phyloP scores from a whole-genome alignment of 1,284 basidiomycete genomes.

The Ustilago loliicola region DNA sequence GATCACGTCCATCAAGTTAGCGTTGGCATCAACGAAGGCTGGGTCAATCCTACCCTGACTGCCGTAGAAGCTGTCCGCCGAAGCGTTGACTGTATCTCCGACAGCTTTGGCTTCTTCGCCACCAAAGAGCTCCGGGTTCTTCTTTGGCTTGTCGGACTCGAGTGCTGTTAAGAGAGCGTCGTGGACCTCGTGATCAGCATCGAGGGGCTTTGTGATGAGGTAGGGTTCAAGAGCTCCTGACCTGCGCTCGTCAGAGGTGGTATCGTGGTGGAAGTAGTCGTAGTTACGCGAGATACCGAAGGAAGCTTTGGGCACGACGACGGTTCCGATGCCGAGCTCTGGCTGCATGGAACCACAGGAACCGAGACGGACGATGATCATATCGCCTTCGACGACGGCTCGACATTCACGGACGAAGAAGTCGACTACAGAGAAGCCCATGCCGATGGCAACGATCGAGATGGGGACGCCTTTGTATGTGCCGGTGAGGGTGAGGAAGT shows the following conservation, averaged over 20 bases:
- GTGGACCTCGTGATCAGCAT: slow-evolving; percentile 76
- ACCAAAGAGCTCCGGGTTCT: slow-evolving; percentile 15
- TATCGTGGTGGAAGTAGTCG: slow-evolving; percentile 74
- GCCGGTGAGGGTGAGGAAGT: slow-evolving; percentile 84
- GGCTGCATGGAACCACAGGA: slow-evolving; percentile 80
- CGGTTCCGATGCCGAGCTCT: slow-evolving; percentile 77
- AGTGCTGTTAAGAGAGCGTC: slow-evolving; percentile 57
- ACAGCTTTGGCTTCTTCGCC: slow-evolving; percentile 32
- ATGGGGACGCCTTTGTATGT: slow-evolving; percentile 79
- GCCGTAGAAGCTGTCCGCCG: slow-evolving; percentile 78
- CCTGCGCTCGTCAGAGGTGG: slow-evolving; percentile 34
- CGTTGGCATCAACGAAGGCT: slow-evolving; percentile 82
- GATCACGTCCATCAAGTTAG: slow-evolving; percentile 77
- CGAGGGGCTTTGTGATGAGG: slow-evolving; percentile 79
- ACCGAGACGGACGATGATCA: slow-evolving; percentile 74
- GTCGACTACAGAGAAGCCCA: slow-evolving; percentile 77
- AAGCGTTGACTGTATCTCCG: slow-evolving; percentile 58
- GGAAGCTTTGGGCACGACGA: slow-evolving; percentile 79
- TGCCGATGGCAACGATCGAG: slow-evolving; percentile 83
- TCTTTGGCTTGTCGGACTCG: slow-evolving; percentile 22
- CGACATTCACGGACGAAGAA: slow-evolving; percentile 86
- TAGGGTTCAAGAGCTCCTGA: slow-evolving; percentile 74
- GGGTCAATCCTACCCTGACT: slow-evolving; percentile 82
- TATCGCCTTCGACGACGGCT: slow-evolving; percentile 82
- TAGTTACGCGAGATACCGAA: slow-evolving; percentile 81